These are phyloP conservation scores for Xylariales sp. DNA, from an alignment of 2,329 filamentous ascomycete species.

Conservation along the genomic window DNA sequence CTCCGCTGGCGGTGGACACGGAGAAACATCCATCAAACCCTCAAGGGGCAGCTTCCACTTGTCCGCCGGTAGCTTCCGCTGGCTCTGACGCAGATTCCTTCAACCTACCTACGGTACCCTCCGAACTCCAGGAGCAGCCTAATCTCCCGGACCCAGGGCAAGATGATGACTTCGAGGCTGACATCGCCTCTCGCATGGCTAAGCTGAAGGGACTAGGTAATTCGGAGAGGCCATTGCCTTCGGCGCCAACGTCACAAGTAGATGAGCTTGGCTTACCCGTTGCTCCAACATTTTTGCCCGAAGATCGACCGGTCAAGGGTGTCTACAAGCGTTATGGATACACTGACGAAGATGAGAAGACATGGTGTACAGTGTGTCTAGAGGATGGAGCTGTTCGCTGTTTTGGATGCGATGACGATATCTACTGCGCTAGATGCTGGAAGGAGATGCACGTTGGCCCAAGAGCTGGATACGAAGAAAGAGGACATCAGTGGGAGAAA, in stretches of 20 bases:
- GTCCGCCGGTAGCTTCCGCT: too few species aligned
- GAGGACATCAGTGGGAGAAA: slow-evolving; percentile 61
- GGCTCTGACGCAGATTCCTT: slow-evolving; percentile 22
- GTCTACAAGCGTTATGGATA: slow-evolving; percentile 38
- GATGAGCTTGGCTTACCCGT: slow-evolving; percentile 40
- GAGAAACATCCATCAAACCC: slow-evolving; percentile 1
- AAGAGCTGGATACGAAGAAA: slow-evolving; percentile 65
- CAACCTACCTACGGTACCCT: slow-evolving; percentile 43
- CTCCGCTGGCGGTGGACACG: background rate
- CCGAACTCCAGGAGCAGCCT: slow-evolving; percentile 33
- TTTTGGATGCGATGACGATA: slow-evolving; percentile 63
- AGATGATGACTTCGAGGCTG: slow-evolving; percentile 34
- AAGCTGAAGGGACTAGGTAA: slow-evolving; percentile 37
- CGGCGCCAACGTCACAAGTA: slow-evolving; percentile 24
- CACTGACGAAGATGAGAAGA: slow-evolving; percentile 67
- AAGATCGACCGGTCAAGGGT: slow-evolving; percentile 34
- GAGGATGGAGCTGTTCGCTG: slow-evolving; percentile 73
- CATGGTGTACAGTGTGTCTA: slow-evolving; percentile 79
- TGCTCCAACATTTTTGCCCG: slow-evolving; percentile 45
- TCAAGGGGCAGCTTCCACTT: too few species aligned
- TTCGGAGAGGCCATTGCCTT: slow-evolving; percentile 17
- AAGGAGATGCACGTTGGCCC: slow-evolving; percentile 71
- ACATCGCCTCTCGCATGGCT: slow-evolving; percentile 48
- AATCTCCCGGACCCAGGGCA: slow-evolving; percentile 13
- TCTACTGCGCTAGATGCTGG: slow-evolving; percentile 79